These are phyloP conservation scores for Hansenula sp. DNA, from an alignment of 1,139 yeast species.

Conservation along the genomic window DNA sequence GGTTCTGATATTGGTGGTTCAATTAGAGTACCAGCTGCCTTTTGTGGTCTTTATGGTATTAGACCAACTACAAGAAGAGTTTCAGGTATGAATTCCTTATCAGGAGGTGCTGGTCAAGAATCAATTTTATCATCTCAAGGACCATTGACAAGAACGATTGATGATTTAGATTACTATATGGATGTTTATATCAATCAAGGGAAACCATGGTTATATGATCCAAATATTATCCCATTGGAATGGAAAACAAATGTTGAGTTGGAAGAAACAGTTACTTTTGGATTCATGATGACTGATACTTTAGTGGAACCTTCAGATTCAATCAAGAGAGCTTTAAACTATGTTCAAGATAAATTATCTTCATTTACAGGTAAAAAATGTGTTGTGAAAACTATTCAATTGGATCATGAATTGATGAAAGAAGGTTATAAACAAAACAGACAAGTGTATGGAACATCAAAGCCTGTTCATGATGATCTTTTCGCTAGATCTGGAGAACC, in stretches of 20 bases:
- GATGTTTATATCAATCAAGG: constrained; percentile 56
- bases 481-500: constrained; percentile 65
- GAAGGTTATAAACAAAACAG: constrained; percentile 50
- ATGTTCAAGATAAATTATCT: constrained; percentile 34
- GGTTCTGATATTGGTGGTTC: constrained; percentile 84
- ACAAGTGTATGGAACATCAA: constrained; percentile 37
- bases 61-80: constrained; percentile 67
- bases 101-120: constrained; percentile 45
- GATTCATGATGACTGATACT: constrained; percentile 41
- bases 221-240: constrained; percentile 45
- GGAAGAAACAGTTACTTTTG: constrained; percentile 33
- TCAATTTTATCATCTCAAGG: constrained; percentile 53
- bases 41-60: constrained; percentile 61
- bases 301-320: constrained; percentile 54
- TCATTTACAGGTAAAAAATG: constrained; percentile 31
- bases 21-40: constrained; percentile 74
- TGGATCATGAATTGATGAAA: constrained; percentile 47
- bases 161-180: constrained; percentile 64
- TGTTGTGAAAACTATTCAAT: constrained; percentile 40
- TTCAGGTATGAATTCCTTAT: constrained; percentile 46
- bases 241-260: constrained; percentile 49
- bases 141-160: constrained; percentile 58
- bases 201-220: constrained; percentile 58
- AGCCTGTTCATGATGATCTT: constrained; percentile 55
- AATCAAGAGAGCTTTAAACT: constrained; percentile 39